These are phyloP conservation scores for Telfairia occidentalis DNA, from an alignment of 331 rosid species.

Conservation along the genomic window DNA sequence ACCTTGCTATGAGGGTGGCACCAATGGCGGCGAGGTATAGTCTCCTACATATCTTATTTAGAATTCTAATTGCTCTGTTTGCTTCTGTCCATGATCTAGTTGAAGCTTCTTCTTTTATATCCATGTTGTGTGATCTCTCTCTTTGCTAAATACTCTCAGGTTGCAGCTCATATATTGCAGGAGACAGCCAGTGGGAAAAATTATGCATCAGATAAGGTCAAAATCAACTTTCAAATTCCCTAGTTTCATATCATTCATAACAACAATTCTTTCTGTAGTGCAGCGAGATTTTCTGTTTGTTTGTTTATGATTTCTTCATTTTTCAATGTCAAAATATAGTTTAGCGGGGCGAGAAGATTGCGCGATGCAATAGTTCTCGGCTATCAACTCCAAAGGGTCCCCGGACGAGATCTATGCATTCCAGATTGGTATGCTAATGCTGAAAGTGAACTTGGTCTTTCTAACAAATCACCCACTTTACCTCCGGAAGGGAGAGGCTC, in stretches of 20 bases:
- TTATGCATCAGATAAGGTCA: conserved; percentile 87
- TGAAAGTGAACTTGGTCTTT: conserved; percentile 53
- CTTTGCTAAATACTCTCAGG: conserved; percentile 23
- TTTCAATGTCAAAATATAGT: conserved; percentile 38
- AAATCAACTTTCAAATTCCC: not conserved
- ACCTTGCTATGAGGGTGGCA: conserved; percentile 93
- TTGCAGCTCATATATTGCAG: conserved; percentile 87
- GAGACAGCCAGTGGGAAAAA: conserved; percentile 90
- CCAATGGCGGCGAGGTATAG: conserved; percentile 96
- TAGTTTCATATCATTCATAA: not conserved
- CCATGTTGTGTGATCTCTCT: not conserved
- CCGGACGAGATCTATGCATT: conserved; percentile 73
- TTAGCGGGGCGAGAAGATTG: conserved; percentile 91
- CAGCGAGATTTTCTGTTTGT: not conserved
- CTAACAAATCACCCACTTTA: conserved; percentile 32
- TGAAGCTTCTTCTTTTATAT: not conserved
- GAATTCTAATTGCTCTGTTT: not conserved
- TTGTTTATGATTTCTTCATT: conserved; percentile 5
- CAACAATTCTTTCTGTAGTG: not conserved
- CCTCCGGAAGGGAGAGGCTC: conserved; percentile 24
- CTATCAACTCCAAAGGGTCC: conserved; percentile 89
- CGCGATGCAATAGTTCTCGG: conserved; percentile 98
- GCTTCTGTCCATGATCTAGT: not conserved
- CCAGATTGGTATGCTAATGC: conserved; percentile 97
- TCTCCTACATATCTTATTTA: conserved; percentile 17